Evolutionary conservation across 2,329 filamentous ascomycete species (phyloP).

Genomic region (Colletotrichum incanum): DNA sequence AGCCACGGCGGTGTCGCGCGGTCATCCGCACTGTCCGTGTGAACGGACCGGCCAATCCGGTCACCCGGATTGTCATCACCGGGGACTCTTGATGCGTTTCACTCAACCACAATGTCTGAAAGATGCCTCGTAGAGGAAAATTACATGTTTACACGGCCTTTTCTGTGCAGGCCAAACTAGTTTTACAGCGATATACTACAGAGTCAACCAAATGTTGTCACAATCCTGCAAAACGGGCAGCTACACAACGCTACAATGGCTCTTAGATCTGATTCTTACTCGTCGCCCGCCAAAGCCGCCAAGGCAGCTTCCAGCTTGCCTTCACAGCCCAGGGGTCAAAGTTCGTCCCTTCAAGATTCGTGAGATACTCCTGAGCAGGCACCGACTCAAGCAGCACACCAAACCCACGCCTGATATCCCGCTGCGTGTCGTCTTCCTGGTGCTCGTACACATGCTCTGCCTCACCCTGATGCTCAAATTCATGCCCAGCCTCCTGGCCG

Average conservation of each 20-base stretch:
- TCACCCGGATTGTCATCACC: constrained; percentile 24
- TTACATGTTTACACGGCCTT: constrained; percentile 1
- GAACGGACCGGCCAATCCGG: constrained; percentile 26
- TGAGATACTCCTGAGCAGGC: constrained; percentile 83
- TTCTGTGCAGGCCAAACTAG: background rate
- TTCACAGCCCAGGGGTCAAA: constrained; percentile 85
- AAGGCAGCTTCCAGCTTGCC: constrained; percentile 87
- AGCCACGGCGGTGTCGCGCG: constrained; percentile 28
- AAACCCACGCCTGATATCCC: constrained; percentile 75
- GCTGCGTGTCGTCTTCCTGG: constrained; percentile 54
- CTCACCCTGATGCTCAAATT: constrained; percentile 89
- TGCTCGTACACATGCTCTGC: constrained; percentile 72
- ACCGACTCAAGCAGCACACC: constrained; percentile 86
- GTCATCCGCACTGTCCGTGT: constrained; percentile 30
- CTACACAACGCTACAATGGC: background rate
- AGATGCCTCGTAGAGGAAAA: background rate
- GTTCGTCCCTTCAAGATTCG: constrained; percentile 82
- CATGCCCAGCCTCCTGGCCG: constrained; percentile 84
- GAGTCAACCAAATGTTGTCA: background rate
- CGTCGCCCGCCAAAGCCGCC: constrained; percentile 74
- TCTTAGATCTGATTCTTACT: constrained; percentile 64
- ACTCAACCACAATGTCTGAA: background rate
- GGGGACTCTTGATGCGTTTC: background rate
- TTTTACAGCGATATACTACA: constrained; percentile 34
- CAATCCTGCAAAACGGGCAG: background rate